Base-by-base conservation (phyloP, 1,284 basidiomycete species). In the Moniliella sp. region DNA sequence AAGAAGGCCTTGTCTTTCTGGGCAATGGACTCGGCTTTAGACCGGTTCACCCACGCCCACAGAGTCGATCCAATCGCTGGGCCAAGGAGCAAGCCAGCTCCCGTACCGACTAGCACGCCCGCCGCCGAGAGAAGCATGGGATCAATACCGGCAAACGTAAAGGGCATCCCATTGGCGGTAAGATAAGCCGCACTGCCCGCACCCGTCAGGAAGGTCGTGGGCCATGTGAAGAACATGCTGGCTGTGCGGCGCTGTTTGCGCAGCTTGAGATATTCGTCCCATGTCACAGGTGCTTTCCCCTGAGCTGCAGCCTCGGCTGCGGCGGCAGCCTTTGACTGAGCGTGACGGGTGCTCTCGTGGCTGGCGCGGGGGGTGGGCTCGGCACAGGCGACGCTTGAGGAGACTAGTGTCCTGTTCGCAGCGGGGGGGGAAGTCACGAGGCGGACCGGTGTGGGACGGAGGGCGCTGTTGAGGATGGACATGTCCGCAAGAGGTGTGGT, bases 1-100 rank as follows among this genome's bases (percentile, higher is more conserved):
- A 40, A 56, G 27, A 57, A 57, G 27, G 50, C 48, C 31, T 39
- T 34, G 32, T 57, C 55, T 33, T 49, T 56, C 15, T 37, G 27
- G 9, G 46, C 40, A 19, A 56, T 46, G 36, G 47, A 40, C 13
- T 40, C 34, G 4, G 44, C 40, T 19, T 52, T 40, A 25, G 40
- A 40, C 8, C 43, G 23, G 33, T 57, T 46, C 3, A 54, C 27
- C 10, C 54, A 17, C 9, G 33, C 27, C 52, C 52, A 57, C n/a
- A 54, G 34, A 11, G 32, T 30, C 7, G 18, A 37, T 18, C 54
- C 54, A 9, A 57, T 21, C 3, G 50, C 45, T 1, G 54, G 54
- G 3, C 54, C 54, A 4, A 47, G 32, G 14, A 57, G 45, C 45
- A 50, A 57, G 14, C 52, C 52, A 10, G 53, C 36, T 25, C 50